Conservation (phyloP, 2,329 filamentous ascomycete species). For the Clarireedia paspali region DNA sequence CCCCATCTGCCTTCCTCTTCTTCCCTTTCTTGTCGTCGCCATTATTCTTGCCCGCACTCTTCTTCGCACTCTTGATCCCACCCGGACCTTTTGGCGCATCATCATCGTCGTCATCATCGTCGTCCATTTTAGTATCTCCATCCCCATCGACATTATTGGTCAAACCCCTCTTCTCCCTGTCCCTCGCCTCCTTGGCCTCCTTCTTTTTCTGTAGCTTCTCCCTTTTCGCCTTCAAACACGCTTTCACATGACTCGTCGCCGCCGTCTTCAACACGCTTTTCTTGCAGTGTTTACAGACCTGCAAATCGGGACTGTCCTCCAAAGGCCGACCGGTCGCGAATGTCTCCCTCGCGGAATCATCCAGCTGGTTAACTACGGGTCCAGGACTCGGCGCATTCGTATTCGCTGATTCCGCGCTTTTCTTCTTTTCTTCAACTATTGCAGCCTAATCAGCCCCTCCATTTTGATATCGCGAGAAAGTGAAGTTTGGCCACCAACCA, state of each 20-base stretch:
- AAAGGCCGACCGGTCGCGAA: slow-evolving; percentile 78
- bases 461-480: not conserved
- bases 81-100: slow-evolving; percentile 34
- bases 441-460: slow-evolving; percentile 1
- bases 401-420: slow-evolving; percentile 34
- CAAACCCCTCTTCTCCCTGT: slow-evolving; percentile 36
- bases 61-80: slow-evolving; percentile 42
- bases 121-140: slow-evolving; percentile 31
- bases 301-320: slow-evolving; percentile 69
- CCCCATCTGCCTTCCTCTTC: slow-evolving; percentile 68
- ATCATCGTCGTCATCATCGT: slow-evolving; percentile 33
- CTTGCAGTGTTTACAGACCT: slow-evolving; percentile 91
- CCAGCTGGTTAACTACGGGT: slow-evolving; percentile 59
- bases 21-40: slow-evolving; percentile 53
- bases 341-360: slow-evolving; percentile 67
- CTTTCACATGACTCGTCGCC: slow-evolving; percentile 71
- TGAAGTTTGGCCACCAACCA: slow-evolving; percentile 37
- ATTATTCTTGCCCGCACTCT: slow-evolving; percentile 59
- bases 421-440: slow-evolving; percentile 47
- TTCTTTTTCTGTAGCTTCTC: slow-evolving; percentile 31
- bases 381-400: slow-evolving; percentile 41
- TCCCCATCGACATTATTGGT: slow-evolving; percentile 27
- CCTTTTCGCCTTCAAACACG: slow-evolving; percentile 62
- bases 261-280: slow-evolving; percentile 72
- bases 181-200: slow-evolving; percentile 29